Conservation (phyloP, 768 basidiomycete genomes). For the Boletus insuetus region DNA sequence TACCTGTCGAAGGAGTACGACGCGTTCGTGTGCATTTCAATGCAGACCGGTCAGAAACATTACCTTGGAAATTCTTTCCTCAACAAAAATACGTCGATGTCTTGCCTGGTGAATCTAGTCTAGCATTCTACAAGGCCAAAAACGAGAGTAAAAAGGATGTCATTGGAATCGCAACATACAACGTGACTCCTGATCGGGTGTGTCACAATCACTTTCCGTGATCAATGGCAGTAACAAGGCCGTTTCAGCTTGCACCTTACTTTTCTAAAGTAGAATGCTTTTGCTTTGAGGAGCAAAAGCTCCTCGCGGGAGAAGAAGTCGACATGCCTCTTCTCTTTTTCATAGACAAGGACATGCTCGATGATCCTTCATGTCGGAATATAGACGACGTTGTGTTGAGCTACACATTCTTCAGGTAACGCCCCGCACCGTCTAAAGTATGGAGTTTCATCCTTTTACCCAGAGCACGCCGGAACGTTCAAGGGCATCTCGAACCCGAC, state of each 20-base stretch:
- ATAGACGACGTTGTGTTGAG: conserved; percentile 91
- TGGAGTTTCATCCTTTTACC: not conserved
- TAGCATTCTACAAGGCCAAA: conserved; percentile 95
- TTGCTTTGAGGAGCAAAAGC: conserved; percentile 97
- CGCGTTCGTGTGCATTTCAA: conserved; percentile 96
- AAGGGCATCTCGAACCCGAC: conserved; percentile 89
- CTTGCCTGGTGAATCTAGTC: conserved; percentile 90
- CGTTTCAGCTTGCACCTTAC: conserved; percentile 79
- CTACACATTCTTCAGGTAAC: conserved; percentile 95
- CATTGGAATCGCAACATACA: conserved; percentile 98
- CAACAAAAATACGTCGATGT: conserved; percentile 89
- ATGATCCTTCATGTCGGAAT: conserved; percentile 84
- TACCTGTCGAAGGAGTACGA: conserved; percentile 62
- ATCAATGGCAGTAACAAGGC: not conserved
- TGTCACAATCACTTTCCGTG: conserved; percentile 23
- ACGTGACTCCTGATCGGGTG: conserved; percentile 97
- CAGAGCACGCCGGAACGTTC: conserved; percentile 83
- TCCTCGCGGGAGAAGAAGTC: conserved; percentile 93
- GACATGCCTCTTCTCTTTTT: conserved; percentile 99
- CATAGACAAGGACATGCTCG: conserved; percentile 95
- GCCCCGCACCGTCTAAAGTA: not conserved
- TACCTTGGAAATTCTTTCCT: conserved; percentile 93
- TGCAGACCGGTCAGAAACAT: conserved; percentile 81
- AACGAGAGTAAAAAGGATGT: conserved; percentile 84
- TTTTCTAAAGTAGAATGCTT: conserved; percentile 99